Evolutionary conservation across 257 asterid genomes (phyloP).

Genomic region (Penstemon eatonii): DNA sequence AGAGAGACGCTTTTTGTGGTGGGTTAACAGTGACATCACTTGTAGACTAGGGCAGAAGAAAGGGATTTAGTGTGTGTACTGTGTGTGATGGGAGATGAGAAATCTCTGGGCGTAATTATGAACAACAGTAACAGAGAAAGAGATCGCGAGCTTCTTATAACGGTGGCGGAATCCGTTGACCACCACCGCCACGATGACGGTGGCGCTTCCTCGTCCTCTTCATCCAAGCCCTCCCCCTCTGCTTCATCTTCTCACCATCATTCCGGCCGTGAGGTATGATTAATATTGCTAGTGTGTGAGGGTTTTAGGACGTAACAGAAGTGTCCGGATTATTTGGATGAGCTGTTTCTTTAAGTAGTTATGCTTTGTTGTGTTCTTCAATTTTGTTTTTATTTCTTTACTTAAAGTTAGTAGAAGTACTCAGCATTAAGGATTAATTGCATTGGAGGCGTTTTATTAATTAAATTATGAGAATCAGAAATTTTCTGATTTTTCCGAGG

Average conservation of each 20-base stretch:
- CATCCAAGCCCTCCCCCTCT: slow-evolving; percentile 30
- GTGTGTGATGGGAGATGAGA: slow-evolving; percentile 70
- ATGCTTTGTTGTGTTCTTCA: not conserved
- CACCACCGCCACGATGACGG: slow-evolving; percentile 27
- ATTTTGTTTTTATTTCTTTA: too few species aligned
- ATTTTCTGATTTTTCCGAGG: not conserved
- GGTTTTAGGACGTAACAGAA: slow-evolving; percentile 28
- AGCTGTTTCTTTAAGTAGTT: slow-evolving; percentile 4
- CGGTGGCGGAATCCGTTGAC: slow-evolving; percentile 68
- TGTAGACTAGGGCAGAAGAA: too few species aligned
- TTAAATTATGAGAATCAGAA: slow-evolving; percentile 8
- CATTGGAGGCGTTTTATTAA: not conserved
- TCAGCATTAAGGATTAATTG: slow-evolving; percentile 21
- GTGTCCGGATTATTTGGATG: slow-evolving; percentile 12
- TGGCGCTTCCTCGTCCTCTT: slow-evolving; percentile 24
- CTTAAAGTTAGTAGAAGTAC: not conserved
- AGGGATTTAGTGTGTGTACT: too few species aligned
- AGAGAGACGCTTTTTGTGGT: too few species aligned
- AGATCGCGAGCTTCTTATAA: slow-evolving; percentile 92
- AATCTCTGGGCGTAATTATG: slow-evolving; percentile 57
- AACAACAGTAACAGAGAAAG: slow-evolving; percentile 50
- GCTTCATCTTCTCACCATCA: slow-evolving; percentile 60
- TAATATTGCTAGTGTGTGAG: slow-evolving; percentile 17
- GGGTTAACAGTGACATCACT: too few species aligned
- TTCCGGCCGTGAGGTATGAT: slow-evolving; percentile 75